Evolutionary conservation across 352 stramenopile species (phyloP), one percentile per base, ranked within the genome.

Genomic region (Globisporangium okanoganense): DNA sequence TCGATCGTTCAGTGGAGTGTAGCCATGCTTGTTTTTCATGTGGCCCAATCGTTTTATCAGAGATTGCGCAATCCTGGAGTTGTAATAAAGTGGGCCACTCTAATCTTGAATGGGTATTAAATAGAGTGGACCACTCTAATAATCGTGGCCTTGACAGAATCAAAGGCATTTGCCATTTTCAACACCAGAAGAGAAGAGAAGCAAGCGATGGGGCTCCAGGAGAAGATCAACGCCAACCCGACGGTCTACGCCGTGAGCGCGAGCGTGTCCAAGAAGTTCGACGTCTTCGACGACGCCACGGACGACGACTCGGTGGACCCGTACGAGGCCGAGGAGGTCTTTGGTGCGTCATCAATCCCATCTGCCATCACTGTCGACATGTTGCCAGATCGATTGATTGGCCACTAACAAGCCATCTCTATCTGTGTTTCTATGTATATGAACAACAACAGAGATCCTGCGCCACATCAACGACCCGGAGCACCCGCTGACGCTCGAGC

Each of bases 381-480:
- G 18, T n/a, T 31, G 18, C 27, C 5, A 25, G 31, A 18, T 9
- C 5, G 38, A 44, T 6, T 20, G 38, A 18, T 3, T 44, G 38
- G 38, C 16, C 38, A 44, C 38, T 20, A 44, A 44, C 12, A 14
- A 41, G 14, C 12, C 31, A n/a, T 49, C 6, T 45, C 4, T 54
- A 13, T 59, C 13, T 54, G 54, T 48, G 59, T 54, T 7, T 58
- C 25, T 44, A 35, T 61, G 49, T 47, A 14, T 52, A 18, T 35
- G 44, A 12, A 27, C 52, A 18, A 9, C 12, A n/a, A 5, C 62
- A 94, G 85, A 94, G 75, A 88, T 87, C 18, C 71, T 94, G 53
- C 82, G 88, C 41, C 81, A 96, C 62, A 82, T 98, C 64, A 97
- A 98, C 65, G 92, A 98, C 67, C 92, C 92, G 18, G 92, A 98